Evolutionary conservation across 75 land plant genomes (phyloP).

Genomic region (Cunninghamia lanceolata): DNA sequence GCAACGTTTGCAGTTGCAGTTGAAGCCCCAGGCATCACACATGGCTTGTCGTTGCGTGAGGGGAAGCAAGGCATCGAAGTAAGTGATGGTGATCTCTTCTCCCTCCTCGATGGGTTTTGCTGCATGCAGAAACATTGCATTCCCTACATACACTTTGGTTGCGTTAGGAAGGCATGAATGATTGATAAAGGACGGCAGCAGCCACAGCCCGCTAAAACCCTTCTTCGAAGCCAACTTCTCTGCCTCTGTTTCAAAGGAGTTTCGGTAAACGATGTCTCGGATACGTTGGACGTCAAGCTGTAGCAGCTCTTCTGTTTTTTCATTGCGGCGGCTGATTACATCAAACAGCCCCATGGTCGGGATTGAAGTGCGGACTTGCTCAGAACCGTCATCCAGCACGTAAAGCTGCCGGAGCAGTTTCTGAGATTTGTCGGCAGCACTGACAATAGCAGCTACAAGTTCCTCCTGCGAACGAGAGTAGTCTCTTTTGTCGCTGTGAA

Average conservation of each 20-base stretch:
- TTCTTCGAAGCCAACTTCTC: neutral
- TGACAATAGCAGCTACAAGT: neutral
- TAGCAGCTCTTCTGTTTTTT: neutral
- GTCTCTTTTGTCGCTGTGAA: neutral
- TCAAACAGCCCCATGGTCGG: neutral
- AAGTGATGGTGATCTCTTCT: constrained; percentile 25
- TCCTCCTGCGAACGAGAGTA: neutral
- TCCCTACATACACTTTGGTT: constrained; percentile 12
- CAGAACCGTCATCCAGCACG: neutral
- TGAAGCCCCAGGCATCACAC: constrained; percentile 32
- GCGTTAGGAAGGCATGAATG: constrained; percentile 32
- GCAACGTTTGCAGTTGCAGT: constrained; percentile 37
- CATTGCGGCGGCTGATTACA: neutral
- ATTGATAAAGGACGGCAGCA: constrained; percentile 30
- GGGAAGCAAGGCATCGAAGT: constrained; percentile 31
- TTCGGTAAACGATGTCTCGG: constrained; percentile 19
- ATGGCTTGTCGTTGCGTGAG: constrained; percentile 13
- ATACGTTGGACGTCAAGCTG: neutral
- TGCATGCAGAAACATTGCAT: constrained; percentile 23
- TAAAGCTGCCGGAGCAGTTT: neutral
- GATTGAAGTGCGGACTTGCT: neutral
- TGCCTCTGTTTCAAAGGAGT: neutral
- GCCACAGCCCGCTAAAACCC: constrained; percentile 20
- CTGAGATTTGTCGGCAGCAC: neutral
- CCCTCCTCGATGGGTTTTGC: constrained; percentile 1